Evolutionary conservation across 192 early-diverging fungal species (phyloP), one percentile per base, ranked within the genome.

Genomic region (Coemansia sp.): DNA sequence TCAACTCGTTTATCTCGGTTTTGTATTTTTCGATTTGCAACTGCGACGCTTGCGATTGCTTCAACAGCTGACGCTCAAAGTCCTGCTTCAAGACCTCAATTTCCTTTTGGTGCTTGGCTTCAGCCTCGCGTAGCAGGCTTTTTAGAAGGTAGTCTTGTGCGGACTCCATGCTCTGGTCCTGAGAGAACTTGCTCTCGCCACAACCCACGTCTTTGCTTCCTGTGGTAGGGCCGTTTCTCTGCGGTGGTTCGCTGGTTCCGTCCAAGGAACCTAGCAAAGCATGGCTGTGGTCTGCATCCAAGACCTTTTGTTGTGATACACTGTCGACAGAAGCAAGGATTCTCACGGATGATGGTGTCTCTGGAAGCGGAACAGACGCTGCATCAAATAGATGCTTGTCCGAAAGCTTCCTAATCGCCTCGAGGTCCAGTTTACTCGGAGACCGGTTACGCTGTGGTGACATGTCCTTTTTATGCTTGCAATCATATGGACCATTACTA

Each of bases 281-380:
- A 53, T 17, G 6, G 48, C 48, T 50, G n/a, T 12, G 13, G 17
- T 7, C 50, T 19, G 5, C 20, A 12, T 22, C 25, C 9, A 22
- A 25, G 7, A 9, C 9, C 9, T 12, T 8, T 25, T 50, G 48
- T 17, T 50, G 48, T 17, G 48, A 17, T 50, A 17, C 8, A 7
- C n/a, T 13, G 19, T 46, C 45, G 9, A 42, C 39, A 37, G 42
- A 43, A 39, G 13, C 45, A 25, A 13, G 17, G 13, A 42, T 37
- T 40, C 41, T 49, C 3, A 55, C 22, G n/a, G 63, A 62, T 5
- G 44, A 59, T 12, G 80, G 80, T 7, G 69, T 71, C 41, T 71
- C 73, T 32, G 81, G 72, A 38, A 78, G 48, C 44, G 68, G 71
- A 46, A 59, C 61, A 7, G 75, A 68, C 10, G 67, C 68, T 1